Evolutionary conservation across 2,329 filamentous ascomycete genomes (phyloP).

Genomic region (Coleophoma crateriformis): DNA sequence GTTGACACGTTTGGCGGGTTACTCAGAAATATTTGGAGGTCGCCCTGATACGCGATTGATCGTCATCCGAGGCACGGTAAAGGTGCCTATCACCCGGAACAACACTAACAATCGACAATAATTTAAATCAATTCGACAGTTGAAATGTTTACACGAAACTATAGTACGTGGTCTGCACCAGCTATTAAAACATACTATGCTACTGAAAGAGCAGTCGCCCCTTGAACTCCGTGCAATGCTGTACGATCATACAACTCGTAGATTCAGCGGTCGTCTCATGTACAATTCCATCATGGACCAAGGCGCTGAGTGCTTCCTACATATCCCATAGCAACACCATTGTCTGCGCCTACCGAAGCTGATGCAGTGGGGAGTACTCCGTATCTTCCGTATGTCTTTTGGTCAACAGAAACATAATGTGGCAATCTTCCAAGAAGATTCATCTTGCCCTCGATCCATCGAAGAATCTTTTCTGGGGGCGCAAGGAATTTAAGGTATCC

Average conservation of each 20-base stretch:
- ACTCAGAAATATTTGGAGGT: not conserved
- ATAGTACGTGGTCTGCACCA: not conserved
- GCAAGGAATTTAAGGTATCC: conserved; percentile 87
- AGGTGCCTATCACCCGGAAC: not conserved
- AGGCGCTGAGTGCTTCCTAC: conserved; percentile 62
- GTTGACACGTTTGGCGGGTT: not conserved
- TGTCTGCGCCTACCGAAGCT: conserved; percentile 31
- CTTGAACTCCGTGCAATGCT: conserved; percentile 18
- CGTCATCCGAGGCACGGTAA: not conserved
- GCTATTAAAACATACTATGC: not conserved
- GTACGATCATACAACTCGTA: conserved; percentile 14
- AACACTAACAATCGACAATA: too few species aligned
- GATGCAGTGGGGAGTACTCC: conserved; percentile 69
- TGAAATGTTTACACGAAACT: too few species aligned
- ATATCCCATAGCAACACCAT: conserved; percentile 48
- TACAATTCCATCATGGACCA: conserved; percentile 48
- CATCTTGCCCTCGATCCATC: conserved; percentile 84
- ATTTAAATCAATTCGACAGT: too few species aligned
- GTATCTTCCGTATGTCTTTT: conserved; percentile 92
- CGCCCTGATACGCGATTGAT: not conserved
- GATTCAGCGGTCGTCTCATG: not conserved
- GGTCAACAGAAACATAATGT: conserved; percentile 90
- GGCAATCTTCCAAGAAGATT: conserved; percentile 80
- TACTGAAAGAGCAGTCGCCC: not conserved
- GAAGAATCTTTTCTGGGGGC: conserved; percentile 80